Conservation (phyloP, 2,329 filamentous ascomycete species). For the Stachybotrys echinatus region DNA sequence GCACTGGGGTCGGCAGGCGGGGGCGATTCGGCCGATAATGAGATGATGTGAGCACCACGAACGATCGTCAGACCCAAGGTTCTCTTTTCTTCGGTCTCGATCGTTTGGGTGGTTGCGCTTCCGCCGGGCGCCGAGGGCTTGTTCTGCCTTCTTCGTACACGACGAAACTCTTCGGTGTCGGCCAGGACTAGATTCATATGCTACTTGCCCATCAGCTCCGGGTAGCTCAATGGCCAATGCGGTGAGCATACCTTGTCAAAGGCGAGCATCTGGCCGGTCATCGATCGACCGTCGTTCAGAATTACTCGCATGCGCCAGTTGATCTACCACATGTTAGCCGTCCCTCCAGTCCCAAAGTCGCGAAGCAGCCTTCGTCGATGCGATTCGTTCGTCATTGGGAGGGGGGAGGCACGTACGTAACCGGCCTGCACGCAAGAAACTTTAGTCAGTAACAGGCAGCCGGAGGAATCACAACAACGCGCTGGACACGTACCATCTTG, state of each 20-base stretch:
- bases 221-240: not conserved
- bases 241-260: conserved; percentile 77
- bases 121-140: conserved; percentile 64
- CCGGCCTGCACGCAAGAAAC: conserved; percentile 53
- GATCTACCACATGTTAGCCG: conserved; percentile 56
- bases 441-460: conserved; percentile 55
- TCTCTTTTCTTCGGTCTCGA: conserved; percentile 94
- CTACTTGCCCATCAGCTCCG: conserved; percentile 36
- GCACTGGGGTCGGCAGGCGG: conserved; percentile 91
- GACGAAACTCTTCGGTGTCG: conserved; percentile 96
- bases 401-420: conserved; percentile 54
- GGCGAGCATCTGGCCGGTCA: conserved; percentile 96
- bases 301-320: conserved; percentile 99
- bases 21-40: conserved; percentile 89
- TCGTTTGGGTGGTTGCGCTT: conserved; percentile 57
- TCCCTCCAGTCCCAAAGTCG: not conserved
- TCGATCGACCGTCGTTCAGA: conserved; percentile 88
- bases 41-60: conserved; percentile 90
- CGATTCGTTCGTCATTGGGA: conserved; percentile 6
- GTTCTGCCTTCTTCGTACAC: conserved; percentile 76
- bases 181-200: conserved; percentile 99
- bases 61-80: conserved; percentile 94
- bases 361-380: not conserved
- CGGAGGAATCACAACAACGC: conserved; percentile 32
- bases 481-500: conserved; percentile 82